A percentile compares a stretch with the other conserved stretches of the same genome.
Conservation (phyloP, 192 early-diverging fungal species). For the Chytriomyces confervae region DNA sequence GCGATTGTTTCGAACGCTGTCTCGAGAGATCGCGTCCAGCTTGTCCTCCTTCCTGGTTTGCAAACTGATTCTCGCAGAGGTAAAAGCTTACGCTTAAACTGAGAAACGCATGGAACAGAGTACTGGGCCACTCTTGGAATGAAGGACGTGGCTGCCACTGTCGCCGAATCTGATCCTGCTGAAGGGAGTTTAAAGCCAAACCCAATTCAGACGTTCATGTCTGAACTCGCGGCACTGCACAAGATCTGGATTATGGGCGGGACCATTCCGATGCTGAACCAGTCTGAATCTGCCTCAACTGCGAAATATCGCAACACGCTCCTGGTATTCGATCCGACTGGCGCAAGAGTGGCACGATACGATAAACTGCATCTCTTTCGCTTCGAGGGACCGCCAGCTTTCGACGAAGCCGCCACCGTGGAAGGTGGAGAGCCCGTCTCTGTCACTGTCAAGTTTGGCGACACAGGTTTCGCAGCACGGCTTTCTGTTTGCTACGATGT, state of each 20-base stretch:
- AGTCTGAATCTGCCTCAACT: conserved; percentile 9
- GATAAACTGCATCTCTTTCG: conserved; percentile 84
- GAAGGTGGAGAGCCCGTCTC: conserved; percentile 42
- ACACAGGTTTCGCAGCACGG: background rate
- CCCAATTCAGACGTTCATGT: background rate
- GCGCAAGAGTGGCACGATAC: conserved; percentile 63
- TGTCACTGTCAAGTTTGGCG: background rate
- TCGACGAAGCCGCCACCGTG: conserved; percentile 13
- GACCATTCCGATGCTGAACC: background rate
- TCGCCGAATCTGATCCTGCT: background rate
- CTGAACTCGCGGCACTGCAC: background rate
- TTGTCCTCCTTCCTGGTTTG: conserved; percentile 7
- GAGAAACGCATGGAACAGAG: background rate
- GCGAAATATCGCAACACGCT: conserved; percentile 70
- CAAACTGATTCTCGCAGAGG: too few species aligned
- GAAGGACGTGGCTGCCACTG: background rate
- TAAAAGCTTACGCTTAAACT: too few species aligned
- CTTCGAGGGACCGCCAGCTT: conserved; percentile 55
- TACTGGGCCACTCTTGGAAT: conserved; percentile 24
- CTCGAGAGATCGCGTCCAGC: background rate
- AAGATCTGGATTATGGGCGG: background rate
- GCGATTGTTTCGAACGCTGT: background rate
- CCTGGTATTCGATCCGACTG: conserved; percentile 64
- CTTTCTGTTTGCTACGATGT: conserved; percentile 73
- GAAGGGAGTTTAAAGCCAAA: background rate